Evolutionary conservation across 2,329 filamentous ascomycete species (phyloP).

Genomic region (Ascochyta clinopodiicola): DNA sequence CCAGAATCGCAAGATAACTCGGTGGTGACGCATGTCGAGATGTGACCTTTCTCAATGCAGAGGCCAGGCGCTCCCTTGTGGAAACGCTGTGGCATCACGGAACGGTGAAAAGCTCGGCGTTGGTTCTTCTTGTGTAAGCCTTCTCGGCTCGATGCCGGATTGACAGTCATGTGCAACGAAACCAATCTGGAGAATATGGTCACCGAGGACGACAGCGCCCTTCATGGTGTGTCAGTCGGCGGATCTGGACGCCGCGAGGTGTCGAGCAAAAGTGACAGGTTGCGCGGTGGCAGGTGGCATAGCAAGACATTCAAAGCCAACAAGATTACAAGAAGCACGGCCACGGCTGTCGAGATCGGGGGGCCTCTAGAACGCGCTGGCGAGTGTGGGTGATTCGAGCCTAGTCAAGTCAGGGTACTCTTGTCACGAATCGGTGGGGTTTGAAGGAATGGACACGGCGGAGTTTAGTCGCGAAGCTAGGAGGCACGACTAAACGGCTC

Average conservation of each 20-base stretch:
- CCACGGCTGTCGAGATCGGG: background rate
- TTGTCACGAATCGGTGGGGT: constrained; percentile 1
- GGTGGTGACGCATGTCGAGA: constrained; percentile 21
- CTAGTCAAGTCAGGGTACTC: constrained; percentile 9
- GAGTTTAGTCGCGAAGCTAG: constrained; percentile 9
- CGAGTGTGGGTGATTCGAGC: constrained; percentile 1
- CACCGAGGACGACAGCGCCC: constrained; percentile 14
- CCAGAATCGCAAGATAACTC: constrained; percentile 7
- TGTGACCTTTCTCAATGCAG: constrained; percentile 6
- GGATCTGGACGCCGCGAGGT: background rate
- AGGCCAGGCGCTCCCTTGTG: constrained; percentile 11
- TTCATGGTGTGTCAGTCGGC: constrained; percentile 11
- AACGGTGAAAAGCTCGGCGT: constrained; percentile 19
- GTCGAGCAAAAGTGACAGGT: background rate
- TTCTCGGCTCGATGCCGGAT: constrained; percentile 25
- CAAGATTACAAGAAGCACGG: constrained; percentile 5
- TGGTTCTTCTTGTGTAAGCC: constrained; percentile 16
- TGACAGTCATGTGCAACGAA: constrained; percentile 23
- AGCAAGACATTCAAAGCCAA: constrained; percentile 3
- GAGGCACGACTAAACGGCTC: constrained; percentile 5
- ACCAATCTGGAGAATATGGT: constrained; percentile 12
- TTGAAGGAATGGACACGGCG: constrained; percentile 9
- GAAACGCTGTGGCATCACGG: constrained; percentile 16
- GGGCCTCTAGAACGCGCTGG: constrained; percentile 8
- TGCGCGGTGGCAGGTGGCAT: background rate